Evolutionary conservation across 495 filamentous ascomycete species (phyloP).

Genomic region (Hypoxylon fragiforme): DNA sequence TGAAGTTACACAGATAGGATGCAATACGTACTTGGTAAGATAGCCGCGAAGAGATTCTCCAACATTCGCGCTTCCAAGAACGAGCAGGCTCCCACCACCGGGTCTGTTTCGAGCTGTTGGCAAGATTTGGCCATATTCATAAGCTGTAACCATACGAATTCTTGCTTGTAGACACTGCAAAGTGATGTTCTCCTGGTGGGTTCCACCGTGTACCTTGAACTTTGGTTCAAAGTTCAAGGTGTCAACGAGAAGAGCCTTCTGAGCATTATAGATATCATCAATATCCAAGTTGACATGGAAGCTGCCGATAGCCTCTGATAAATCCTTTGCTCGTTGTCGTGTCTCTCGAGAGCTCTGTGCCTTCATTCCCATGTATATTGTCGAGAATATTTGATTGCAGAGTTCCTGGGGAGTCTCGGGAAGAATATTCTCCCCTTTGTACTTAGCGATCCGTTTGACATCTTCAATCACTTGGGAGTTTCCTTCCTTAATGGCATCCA

Average conservation of each 20-base stretch:
- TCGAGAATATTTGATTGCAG: constrained; percentile 68
- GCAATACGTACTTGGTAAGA: constrained; percentile 35
- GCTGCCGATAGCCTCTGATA: constrained; percentile 69
- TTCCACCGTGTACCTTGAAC: constrained; percentile 73
- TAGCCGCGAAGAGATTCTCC: constrained; percentile 67
- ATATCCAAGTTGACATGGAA: constrained; percentile 81
- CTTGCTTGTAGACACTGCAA: constrained; percentile 85
- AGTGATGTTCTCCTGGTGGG: constrained; percentile 60
- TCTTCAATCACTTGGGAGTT: constrained; percentile 70
- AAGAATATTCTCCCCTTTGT: constrained; percentile 53
- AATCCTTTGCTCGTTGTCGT: constrained; percentile 65
- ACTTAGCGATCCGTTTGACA: constrained; percentile 62
- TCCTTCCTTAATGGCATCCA: constrained; percentile 63
- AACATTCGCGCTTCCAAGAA: constrained; percentile 56
- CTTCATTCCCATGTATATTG: constrained; percentile 79
- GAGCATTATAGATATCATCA: constrained; percentile 59
- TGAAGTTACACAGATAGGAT: background rate
- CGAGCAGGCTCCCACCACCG: constrained; percentile 44
- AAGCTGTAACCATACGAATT: constrained; percentile 78
- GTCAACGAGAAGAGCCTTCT: constrained; percentile 39
- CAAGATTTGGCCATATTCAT: constrained; percentile 71
- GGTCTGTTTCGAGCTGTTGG: constrained; percentile 64
- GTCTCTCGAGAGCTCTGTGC: constrained; percentile 73
- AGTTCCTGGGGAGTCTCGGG: constrained; percentile 65
- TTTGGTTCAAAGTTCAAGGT: constrained; percentile 48